phyloP scores from a whole-genome alignment of 306 rosid species.

The Dryas alaskensis region DNA sequence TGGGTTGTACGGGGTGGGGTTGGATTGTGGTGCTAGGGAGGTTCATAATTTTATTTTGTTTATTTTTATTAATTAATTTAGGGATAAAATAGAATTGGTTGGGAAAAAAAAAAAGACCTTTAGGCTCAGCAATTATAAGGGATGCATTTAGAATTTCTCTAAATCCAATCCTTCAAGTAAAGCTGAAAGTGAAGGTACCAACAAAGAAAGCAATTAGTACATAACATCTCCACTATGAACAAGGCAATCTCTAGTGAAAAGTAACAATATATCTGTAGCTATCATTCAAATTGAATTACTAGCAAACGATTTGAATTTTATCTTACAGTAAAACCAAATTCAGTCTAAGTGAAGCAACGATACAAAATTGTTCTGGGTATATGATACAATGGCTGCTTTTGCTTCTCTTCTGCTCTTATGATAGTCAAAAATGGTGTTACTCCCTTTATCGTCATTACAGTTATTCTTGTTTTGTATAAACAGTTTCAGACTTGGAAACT shows the following conservation, averaged over 20 bases:
- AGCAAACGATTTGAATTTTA: background rate
- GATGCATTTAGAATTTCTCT: too few relatives aligned
- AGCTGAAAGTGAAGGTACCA: too few relatives aligned
- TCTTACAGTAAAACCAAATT: background rate
- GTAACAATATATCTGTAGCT: background rate
- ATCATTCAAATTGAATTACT: background rate
- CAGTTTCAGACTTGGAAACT: background rate
- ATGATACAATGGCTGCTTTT: background rate
- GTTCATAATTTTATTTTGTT: too few relatives aligned
- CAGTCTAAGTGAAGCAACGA: background rate
- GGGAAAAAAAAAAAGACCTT: too few relatives aligned
- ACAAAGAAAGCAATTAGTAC: background rate
- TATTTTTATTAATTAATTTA: too few relatives aligned
- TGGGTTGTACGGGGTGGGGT: too few relatives aligned
- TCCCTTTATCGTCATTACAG: background rate
- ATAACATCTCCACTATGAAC: background rate
- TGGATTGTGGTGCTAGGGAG: too few relatives aligned
- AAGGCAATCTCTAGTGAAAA: background rate
- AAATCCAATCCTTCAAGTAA: background rate
- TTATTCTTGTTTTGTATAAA: slow-evolving; percentile 2
- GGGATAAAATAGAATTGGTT: too few relatives aligned
- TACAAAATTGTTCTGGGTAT: background rate
- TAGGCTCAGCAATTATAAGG: too few relatives aligned
- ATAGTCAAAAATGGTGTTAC: slow-evolving; percentile 14
- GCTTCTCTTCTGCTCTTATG: background rate